Evolutionary conservation across 768 basidiomycete species (phyloP), one percentile per base, ranked within the genome.

Genomic region (Agrocybe praecox): DNA sequence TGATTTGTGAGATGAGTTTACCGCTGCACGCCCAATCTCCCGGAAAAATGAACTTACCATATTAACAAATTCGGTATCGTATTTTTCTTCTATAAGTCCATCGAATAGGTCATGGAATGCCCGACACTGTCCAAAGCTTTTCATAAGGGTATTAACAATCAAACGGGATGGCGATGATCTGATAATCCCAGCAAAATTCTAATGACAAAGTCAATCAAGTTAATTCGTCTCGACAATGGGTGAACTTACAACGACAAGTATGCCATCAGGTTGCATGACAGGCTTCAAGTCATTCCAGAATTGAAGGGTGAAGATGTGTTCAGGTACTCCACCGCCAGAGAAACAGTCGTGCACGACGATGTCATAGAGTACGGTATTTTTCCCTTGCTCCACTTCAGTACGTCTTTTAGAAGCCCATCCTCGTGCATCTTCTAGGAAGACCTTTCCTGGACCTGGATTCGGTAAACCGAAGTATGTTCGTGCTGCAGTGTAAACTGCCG

Each of bases 281-380:
- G 69, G 64, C 63, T 83, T 87, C 50, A 96, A 67, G 52, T 87
- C 85, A 21, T 77, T 61, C 92, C 93, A 96, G 67, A 96, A 96
- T 62, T 95, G 88, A 26, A 81, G 40, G 0, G 94, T 92, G 72
- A 90, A 98, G 50, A 98, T 74, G 65, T 93, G 88, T 34, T 86
- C 76, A 0, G 96, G 94, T 2, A 98, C 87, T n/a, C 85, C 86
- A 2, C 96, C 96, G 9, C 96, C 96, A 9, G 94, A 94, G 69
- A 97, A 98, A 66, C 92, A 92, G 64, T 96, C 96, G 62, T 98
- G 96, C 0, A 96, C 76, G 40, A 94, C 83, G 59, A 89, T 78
- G 62, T 92, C 89, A 66, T 84, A 93, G 18, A 74, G 72, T 9
- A 69, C 69, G 42, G 65, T 60, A 23, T 65, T 58, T n/a, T 68